Base-by-base conservation (phyloP, 306 rosid species). In the Ceratonia siliqua region DNA sequence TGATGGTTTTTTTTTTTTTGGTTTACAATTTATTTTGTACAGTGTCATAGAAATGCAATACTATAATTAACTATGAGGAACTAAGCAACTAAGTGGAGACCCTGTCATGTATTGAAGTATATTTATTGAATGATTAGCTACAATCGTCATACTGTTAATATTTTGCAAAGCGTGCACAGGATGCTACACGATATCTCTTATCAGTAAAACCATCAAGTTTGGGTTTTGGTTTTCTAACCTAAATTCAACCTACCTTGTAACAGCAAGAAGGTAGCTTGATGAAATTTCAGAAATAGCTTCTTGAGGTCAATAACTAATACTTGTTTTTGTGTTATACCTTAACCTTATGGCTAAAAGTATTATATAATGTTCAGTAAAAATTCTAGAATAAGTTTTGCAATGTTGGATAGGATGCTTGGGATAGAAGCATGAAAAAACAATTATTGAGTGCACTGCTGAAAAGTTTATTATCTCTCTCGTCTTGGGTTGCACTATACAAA, bases 221-320 rank as follows among this genome's bases (percentile, higher is more conserved):
- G 62, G 28, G 38, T 62, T 35, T 78, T 62, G 42, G 58, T 70
- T 12, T 78, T 65, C 54, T 52, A 28, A 73, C 74, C 53, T 63
- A 63, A 27, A 13, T 70, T 57, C 69, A 41, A 8, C 33, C 59
- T 52, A 58, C 58, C 36, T 28, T 20, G 46, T 80, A 38, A 32
- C 36, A 54, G 62, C 33, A 24, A 73, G 55, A 62, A 50, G 58
- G 32, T 33, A 78, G 71, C 25, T 14, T 81, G 45, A 30, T 30
- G 42, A 49, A 62, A 4, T 18, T 38, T 17, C 28, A 9, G 28
- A 50, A 61, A n/a, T 13, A n/a, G 33, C 5, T 11, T 49, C 20
- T 14, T 14, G 41, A 62, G 20, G 20, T 54, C 64, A 68, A 21
- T 33, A 32, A 35, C 50, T 61, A 21, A n/a, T 54, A 18, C 33